phyloP scores from a whole-genome alignment of 2,329 filamentous ascomycete genomes.

The Hypocreales sp. region DNA sequence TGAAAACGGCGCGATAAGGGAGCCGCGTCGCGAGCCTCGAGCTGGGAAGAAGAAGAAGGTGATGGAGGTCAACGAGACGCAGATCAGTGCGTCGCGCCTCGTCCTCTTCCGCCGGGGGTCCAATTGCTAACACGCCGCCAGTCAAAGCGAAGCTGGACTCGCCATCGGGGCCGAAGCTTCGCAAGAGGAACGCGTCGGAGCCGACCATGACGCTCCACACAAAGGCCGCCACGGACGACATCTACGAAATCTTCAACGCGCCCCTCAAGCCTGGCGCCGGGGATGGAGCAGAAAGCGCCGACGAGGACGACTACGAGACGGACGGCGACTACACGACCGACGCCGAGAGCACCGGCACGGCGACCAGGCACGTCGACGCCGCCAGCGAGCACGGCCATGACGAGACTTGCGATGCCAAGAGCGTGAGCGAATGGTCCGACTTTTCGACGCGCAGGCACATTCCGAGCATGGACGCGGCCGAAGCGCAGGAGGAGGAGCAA shows the following conservation, averaged over 20 bases:
- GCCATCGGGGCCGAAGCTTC: conserved; percentile 69
- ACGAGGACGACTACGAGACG: conserved; percentile 55
- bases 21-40: conserved; percentile 28
- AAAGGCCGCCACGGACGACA: conserved; percentile 87
- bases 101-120: background rate
- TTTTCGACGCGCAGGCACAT: conserved; percentile 63
- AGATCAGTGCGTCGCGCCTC: conserved; percentile 52
- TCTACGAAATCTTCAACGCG: conserved; percentile 93
- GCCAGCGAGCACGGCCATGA: conserved; percentile 26
- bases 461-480: conserved; percentile 23
- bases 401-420: conserved; percentile 43
- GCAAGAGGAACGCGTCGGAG: conserved; percentile 59
- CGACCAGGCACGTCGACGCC: conserved; percentile 48
- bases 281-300: conserved; percentile 27
- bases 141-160: conserved; percentile 91
- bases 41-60: conserved; percentile 56
- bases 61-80: conserved; percentile 78
- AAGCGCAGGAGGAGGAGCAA: conserved; percentile 12
- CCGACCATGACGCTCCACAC: conserved; percentile 99
- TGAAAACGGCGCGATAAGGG: conserved; percentile 40
- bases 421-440: conserved; percentile 75
- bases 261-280: conserved; percentile 27
- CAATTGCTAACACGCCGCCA: conserved; percentile 23
- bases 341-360: conserved; percentile 70
- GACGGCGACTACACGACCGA: conserved; percentile 71